phyloP scores from a whole-genome alignment of 2,329 filamentous ascomycete genomes.

The Botrytis tulipae region DNA sequence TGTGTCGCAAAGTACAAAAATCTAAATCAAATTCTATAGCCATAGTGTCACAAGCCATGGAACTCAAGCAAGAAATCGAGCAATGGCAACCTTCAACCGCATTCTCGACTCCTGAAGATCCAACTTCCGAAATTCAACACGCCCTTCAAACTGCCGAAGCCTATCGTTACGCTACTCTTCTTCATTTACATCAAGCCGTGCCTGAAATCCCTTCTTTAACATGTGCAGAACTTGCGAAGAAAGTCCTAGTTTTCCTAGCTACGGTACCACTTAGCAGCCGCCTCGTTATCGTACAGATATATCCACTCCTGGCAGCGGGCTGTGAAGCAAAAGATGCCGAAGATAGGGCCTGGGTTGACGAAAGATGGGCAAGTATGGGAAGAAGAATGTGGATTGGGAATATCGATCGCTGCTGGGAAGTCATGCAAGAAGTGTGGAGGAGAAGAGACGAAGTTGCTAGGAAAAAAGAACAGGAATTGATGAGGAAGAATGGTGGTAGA shows the following conservation, averaged over 20 bases:
- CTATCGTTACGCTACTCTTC: constrained; percentile 64
- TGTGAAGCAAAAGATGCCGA: constrained; percentile 60
- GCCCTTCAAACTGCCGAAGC: constrained; percentile 65
- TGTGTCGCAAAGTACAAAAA: constrained; percentile 62
- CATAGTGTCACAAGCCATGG: constrained; percentile 61
- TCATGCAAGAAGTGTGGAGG: constrained; percentile 65
- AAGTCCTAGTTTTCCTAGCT: constrained; percentile 59
- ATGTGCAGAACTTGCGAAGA: constrained; percentile 57
- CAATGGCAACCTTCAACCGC: constrained; percentile 52
- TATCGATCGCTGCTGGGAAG: constrained; percentile 62
- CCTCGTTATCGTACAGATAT: constrained; percentile 67
- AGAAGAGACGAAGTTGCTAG: constrained; percentile 52
- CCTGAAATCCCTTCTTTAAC: constrained; percentile 63
- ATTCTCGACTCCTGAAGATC: constrained; percentile 63
- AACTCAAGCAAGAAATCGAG: constrained; percentile 59
- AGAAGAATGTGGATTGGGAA: constrained; percentile 64
- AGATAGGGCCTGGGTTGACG: constrained; percentile 61
- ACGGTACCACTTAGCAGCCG: constrained; percentile 62
- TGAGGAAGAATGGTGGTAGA: constrained; percentile 24
- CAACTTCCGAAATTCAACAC: constrained; percentile 59
- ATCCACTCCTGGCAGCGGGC: constrained; percentile 65
- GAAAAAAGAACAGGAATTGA: constrained; percentile 28
- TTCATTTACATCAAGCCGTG: constrained; percentile 67
- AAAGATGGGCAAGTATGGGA: constrained; percentile 61
- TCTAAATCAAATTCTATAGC: constrained; percentile 52